Evolutionary conservation across 108 stramenopile genomes (phyloP), one percentile per base, ranked within the genome.

Genomic region (Fragilariopsis cylindrus): DNA sequence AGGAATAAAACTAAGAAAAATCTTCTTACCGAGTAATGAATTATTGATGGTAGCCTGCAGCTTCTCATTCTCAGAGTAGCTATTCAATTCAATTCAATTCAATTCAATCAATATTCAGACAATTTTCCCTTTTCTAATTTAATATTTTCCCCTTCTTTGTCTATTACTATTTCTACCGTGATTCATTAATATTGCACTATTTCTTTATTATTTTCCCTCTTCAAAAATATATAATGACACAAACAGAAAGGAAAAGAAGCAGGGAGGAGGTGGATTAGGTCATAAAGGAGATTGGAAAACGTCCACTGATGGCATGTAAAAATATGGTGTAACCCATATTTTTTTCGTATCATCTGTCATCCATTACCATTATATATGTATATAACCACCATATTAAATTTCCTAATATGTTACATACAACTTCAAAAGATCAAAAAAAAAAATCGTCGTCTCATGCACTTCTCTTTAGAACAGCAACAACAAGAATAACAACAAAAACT

Each of bases 271-370:
- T 12, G 90, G 88, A 4, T 84, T 62, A 39, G 92, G 92, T 6
- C 90, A 87, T 21, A 93, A 93, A 71, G 92, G 89, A 62, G 88
- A 89, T 52, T 93, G 92, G 92, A 83, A 88, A 74, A 81, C 84
- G 1, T 63, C 91, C 21, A 88, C 90, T 44, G 92, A 93, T 76
- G 92, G 92, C 30, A 86, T 86, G 13, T 63, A 85, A 74, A 39
- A 46, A 50, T 21, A 47, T 1, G 16, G 13, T 3, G 46, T 9
- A n/a, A 2, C 2, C 30, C 30, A 30, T 30, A 30, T 30, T 30
- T 30, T 30, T 30, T 2, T 30, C 30, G 30, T 30, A 30, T 1
- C 30, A 30, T 30, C 2, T 30, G 30, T 2, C 30, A 30, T 30
- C 30, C 30, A 30, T 30, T 30, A 30, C 30, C 30, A 30, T 30